A percentile compares a stretch with the other conserved stretches of the same genome.
Evolutionary conservation across 176 grass and related monocot species (phyloP).

Genomic region (Typha latifolia): DNA sequence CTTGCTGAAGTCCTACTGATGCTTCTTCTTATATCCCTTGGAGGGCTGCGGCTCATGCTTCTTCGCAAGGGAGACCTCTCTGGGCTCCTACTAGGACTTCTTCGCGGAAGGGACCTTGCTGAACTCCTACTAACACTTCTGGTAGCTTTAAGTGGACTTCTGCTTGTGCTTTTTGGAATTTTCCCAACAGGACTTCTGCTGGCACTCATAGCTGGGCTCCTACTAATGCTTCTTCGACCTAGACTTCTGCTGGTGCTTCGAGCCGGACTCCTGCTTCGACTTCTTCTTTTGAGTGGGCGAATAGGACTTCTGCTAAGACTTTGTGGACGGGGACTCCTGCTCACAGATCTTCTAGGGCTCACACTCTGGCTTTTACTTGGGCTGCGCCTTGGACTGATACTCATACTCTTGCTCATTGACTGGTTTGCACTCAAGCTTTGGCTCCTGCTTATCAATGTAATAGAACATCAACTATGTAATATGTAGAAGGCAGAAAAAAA

Average conservation of each 20-base stretch:
- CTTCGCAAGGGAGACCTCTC: slow-evolving; percentile 30
- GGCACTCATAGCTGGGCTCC: slow-evolving; percentile 36
- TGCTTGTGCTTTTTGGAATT: slow-evolving; percentile 27
- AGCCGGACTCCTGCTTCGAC: slow-evolving; percentile 32
- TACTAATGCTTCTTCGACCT: slow-evolving; percentile 37
- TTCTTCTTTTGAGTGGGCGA: slow-evolving; percentile 18
- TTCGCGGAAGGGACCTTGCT: slow-evolving; percentile 42
- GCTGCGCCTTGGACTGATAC: slow-evolving; percentile 75
- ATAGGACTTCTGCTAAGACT: slow-evolving; percentile 40
- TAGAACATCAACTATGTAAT: slow-evolving; percentile 41
- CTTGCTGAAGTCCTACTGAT: slow-evolving; percentile 41
- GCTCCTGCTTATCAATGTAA: slow-evolving; percentile 76
- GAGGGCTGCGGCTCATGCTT: slow-evolving; percentile 41
- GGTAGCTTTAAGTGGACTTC: slow-evolving; percentile 53
- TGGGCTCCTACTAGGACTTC: slow-evolving; percentile 46
- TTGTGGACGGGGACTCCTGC: slow-evolving; percentile 32
- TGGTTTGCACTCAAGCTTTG: slow-evolving; percentile 59
- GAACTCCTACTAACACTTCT: slow-evolving; percentile 64
- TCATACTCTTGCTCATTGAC: slow-evolving; percentile 96
- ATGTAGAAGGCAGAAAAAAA: slow-evolving; percentile 53
- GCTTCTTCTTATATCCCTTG: slow-evolving; percentile 51
- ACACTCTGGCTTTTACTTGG: slow-evolving; percentile 30
- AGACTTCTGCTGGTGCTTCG: slow-evolving; percentile 48
- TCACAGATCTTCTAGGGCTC: slow-evolving; percentile 31
- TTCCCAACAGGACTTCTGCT: slow-evolving; percentile 35